Evolutionary conservation across 164 flowering plant species (phyloP), one percentile per base, ranked within the genome.

Genomic region (Nymphaea thermarum): DNA sequence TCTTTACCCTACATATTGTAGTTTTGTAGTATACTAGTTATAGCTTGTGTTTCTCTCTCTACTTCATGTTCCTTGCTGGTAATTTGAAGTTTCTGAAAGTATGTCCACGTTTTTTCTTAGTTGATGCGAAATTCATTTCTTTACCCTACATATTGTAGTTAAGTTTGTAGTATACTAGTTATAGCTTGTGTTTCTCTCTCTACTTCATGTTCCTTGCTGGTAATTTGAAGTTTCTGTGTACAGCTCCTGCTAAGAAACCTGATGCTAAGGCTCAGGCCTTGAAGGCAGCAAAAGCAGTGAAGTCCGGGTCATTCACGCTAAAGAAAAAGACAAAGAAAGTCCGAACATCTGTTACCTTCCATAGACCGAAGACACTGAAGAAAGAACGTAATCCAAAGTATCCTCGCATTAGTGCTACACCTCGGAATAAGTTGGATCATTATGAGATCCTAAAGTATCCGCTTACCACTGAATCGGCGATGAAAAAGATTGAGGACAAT

Each of bases 391-490:
- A 75, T 62, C 96, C 91, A 12, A 89, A 89, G 76, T 89, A 89
- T 67, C 96, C 89, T 15, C 85, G 93, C 41, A 78, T 86, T 65
- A 89, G 96, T 71, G 91, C 91, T 17, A 74, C 89, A 3, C 83
- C 87, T 18, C 85, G 92, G 79, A 82, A 87, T 82, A 89, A 89
- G 78, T 84, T 89, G 65, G 93, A 89, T 65, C 93, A 86, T 4
- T 89, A 87, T 70, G 91, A 86, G 79, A 87, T 87, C 42, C 80
- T 89, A 16, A 86, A 67, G 18, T 67, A 67, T 67, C 70, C 70
- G 15, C 63, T 67, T 16, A 67, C 70, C 7, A 67, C 70, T 67
- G 70, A 67, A 62, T 67, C 70, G 4, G 70, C 70, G 15, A 67
- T 67, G 70, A 67, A 67, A 51, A 67, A 89, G 76, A 89, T 89